Evolutionary conservation across 1,139 yeast genomes (phyloP).

Genomic region (Nakaseomyces uthaithaninus): DNA sequence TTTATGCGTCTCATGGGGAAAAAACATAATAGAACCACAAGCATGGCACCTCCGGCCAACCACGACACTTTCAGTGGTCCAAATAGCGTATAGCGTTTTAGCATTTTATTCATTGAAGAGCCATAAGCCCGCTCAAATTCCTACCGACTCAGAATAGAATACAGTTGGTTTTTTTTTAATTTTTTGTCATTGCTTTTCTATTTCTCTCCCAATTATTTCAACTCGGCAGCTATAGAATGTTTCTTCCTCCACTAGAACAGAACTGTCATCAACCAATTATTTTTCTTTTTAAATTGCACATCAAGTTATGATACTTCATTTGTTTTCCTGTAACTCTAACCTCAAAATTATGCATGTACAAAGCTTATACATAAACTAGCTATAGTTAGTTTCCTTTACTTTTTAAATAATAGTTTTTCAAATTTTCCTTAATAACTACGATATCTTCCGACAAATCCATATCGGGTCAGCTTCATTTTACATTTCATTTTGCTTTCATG

Average conservation of each 20-base stretch:
- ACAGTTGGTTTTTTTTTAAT: no score
- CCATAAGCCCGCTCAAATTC: no score
- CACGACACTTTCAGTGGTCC: not conserved
- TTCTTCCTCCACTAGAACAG: not conserved
- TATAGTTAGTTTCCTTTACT: no score
- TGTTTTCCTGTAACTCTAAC: not conserved
- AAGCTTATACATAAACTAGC: not conserved
- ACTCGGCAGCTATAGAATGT: slow-evolving; percentile 3
- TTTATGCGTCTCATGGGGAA: slow-evolving; percentile 2
- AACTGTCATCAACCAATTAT: not conserved
- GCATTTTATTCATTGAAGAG: no score
- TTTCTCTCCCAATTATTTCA: not conserved
- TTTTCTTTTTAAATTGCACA: not conserved
- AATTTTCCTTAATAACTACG: no score
- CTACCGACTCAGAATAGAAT: no score
- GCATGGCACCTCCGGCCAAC: not conserved
- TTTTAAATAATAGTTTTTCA: no score
- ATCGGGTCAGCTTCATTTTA: no score
- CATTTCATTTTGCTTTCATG: not conserved
- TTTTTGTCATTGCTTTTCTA: not conserved
- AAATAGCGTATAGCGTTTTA: slow-evolving; percentile 1
- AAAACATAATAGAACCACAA: not conserved
- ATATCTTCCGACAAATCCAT: no score
- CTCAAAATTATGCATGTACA: slow-evolving; percentile 4
- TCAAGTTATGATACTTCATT: no score